Conservation (phyloP, 441 rosid genomes). For the Gossypium davidsonii region DNA sequence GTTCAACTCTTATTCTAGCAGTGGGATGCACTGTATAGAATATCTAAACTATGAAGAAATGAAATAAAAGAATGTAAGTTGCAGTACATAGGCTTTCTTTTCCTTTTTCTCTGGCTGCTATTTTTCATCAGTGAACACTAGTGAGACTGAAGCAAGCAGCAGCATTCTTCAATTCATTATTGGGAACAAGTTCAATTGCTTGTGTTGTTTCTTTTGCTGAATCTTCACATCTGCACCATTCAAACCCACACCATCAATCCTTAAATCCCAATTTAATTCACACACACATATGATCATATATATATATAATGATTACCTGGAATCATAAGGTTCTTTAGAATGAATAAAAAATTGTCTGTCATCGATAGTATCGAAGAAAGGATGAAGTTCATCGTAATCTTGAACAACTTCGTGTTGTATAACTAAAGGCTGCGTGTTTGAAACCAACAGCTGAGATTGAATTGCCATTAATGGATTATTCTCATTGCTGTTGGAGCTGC, state of each 20-base stretch:
- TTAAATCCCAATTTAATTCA: neutral
- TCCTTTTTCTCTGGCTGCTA: neutral
- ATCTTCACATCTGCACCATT: constrained; percentile 54
- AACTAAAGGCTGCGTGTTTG: neutral
- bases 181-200: constrained; percentile 44
- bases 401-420: constrained; percentile 47
- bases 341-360: constrained; percentile 64
- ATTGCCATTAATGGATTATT: constrained; percentile 24
- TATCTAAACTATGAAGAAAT: neutral
- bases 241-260: neutral
- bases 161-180: constrained; percentile 74
- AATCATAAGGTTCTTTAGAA: constrained; percentile 53
- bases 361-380: constrained; percentile 51
- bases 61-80: neutral
- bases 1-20: no score
- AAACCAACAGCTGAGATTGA: constrained; percentile 42
- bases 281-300: neutral
- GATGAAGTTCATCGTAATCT: constrained; percentile 31
- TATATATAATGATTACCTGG: constrained; percentile 33
- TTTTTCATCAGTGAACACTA: constrained; percentile 51
- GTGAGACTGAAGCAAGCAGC: constrained; percentile 85
- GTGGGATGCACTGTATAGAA: no score
- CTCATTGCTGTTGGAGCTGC: no score
- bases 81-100: neutral
- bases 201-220: constrained; percentile 49